A percentile compares a stretch with the other conserved stretches of the same genome.
phyloP scores from a whole-genome alignment of 768 basidiomycete genomes.

The Termitomyces sp. region DNA sequence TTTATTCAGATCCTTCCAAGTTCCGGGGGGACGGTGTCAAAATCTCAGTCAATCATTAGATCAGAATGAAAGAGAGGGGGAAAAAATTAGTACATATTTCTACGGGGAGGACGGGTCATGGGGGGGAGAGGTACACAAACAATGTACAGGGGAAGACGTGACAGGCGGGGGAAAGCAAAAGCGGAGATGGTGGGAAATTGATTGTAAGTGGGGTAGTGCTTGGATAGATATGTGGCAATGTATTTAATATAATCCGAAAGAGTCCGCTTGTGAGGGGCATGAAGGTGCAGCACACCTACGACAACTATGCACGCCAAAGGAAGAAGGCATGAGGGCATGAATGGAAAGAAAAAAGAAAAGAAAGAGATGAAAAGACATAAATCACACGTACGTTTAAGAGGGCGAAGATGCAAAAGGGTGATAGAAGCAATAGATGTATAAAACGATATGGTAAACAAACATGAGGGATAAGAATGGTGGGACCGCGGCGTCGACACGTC shows the following conservation, averaged over 20 bases:
- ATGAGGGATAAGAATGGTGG: neutral
- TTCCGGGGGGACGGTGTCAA: neutral
- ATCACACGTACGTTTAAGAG: slow-evolving; percentile 8
- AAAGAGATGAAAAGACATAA: neutral
- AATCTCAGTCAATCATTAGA: no score
- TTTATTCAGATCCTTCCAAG: neutral
- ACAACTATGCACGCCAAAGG: neutral
- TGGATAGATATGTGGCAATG: neutral
- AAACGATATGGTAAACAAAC: slow-evolving; percentile 5
- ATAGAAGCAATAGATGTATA: slow-evolving; percentile 3
- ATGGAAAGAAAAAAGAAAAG: neutral
- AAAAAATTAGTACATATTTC: slow-evolving; percentile 11
- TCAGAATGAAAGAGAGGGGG: no score
- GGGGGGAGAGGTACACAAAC: slow-evolving; percentile 5
- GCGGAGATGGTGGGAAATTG: neutral
- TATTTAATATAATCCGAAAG: slow-evolving; percentile 5
- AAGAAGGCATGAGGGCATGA: neutral
- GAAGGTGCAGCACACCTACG: neutral
- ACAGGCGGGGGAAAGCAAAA: neutral
- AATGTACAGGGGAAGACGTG: slow-evolving; percentile 2
- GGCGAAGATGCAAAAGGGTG: slow-evolving; percentile 2
- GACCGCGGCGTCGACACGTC: neutral
- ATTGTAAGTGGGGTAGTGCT: neutral
- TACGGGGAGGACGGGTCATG: slow-evolving; percentile 5
- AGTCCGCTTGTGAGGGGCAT: neutral